phyloP scores from a whole-genome alignment of 805 yeast species.

The Cyberlindnera americana region DNA sequence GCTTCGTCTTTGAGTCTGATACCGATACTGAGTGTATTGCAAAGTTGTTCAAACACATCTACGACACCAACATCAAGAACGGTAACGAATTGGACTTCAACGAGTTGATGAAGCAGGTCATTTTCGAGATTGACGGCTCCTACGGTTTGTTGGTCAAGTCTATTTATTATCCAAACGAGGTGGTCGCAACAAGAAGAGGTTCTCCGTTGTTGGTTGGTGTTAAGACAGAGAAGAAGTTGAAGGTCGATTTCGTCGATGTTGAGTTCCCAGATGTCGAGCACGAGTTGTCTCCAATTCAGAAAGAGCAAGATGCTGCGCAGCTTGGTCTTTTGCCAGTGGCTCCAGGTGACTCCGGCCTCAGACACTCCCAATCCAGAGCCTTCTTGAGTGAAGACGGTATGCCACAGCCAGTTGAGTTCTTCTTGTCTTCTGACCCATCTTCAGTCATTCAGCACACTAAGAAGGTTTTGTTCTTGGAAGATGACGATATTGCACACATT shows the following conservation, averaged over 20 bases:
- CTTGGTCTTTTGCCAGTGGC: constrained; percentile 50
- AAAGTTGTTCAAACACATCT: constrained; percentile 85
- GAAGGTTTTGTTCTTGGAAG: constrained; percentile 93
- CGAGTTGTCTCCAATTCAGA: constrained; percentile 22
- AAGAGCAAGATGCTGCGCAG: constrained; percentile 24
- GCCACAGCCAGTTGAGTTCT: constrained; percentile 93
- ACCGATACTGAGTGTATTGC: constrained; percentile 99
- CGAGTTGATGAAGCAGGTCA: constrained; percentile 87
- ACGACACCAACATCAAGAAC: constrained; percentile 68
- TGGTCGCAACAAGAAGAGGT: constrained; percentile 96
- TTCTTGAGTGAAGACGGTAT: constrained; percentile 90
- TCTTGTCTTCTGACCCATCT: constrained; percentile 94
- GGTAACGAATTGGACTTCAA: constrained; percentile 83
- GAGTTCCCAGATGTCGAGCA: constrained; percentile 68
- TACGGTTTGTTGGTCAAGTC: constrained; percentile 94
- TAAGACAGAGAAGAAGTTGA: constrained; percentile 89
- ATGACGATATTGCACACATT: constrained; percentile 97
- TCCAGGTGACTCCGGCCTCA: constrained; percentile 52
- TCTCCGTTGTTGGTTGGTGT: constrained; percentile 97
- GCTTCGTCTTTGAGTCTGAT: constrained; percentile 80
- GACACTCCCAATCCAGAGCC: constrained; percentile 94
- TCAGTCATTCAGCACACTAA: constrained; percentile 96
- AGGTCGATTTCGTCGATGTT: constrained; percentile 97
- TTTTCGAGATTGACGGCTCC: constrained; percentile 94
- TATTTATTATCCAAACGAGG: constrained; percentile 89